Conservation (phyloP, 1,139 yeast genomes). For the Citeromyces siamensis region DNA sequence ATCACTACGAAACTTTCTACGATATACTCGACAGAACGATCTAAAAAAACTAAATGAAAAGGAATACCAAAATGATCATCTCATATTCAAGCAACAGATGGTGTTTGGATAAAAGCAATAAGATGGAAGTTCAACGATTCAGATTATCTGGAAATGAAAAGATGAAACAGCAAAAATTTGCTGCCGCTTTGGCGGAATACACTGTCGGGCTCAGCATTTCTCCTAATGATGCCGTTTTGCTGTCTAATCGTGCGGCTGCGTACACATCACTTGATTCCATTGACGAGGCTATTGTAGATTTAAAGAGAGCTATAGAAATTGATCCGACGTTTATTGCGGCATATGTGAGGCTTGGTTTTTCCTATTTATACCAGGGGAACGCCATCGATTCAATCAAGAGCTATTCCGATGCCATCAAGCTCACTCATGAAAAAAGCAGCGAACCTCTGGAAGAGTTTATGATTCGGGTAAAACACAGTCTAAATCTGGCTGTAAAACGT, state of each 20-base stretch:
- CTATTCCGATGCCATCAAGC: constrained; percentile 20
- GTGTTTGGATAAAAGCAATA: no score
- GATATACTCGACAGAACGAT: no score
- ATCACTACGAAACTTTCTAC: no score
- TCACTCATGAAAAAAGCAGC: constrained; percentile 12
- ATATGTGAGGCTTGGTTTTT: constrained; percentile 22
- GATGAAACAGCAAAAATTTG: constrained; percentile 17
- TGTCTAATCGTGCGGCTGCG: constrained; percentile 25
- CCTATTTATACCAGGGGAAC: constrained; percentile 20
- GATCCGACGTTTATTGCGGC: constrained; percentile 22
- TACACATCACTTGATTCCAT: constrained; percentile 19
- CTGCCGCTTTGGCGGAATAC: constrained; percentile 21
- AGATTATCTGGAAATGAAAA: constrained; percentile 20
- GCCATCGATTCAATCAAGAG: constrained; percentile 19
- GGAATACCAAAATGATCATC: no score
- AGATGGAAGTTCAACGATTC: constrained; percentile 12
- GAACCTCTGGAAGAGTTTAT: constrained; percentile 14
- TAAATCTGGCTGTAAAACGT: constrained; percentile 15
- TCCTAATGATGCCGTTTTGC: constrained; percentile 19
- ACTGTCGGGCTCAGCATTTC: constrained; percentile 20
- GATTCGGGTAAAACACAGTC: constrained; percentile 14
- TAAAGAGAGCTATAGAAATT: constrained; percentile 16
- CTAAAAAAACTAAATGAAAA: no score
- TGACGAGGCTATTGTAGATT: constrained; percentile 21
- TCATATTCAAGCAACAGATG: no score